These are phyloP conservation scores for Mycena chlorophos DNA, from an alignment of 768 basidiomycete species.

Conservation along the genomic window DNA sequence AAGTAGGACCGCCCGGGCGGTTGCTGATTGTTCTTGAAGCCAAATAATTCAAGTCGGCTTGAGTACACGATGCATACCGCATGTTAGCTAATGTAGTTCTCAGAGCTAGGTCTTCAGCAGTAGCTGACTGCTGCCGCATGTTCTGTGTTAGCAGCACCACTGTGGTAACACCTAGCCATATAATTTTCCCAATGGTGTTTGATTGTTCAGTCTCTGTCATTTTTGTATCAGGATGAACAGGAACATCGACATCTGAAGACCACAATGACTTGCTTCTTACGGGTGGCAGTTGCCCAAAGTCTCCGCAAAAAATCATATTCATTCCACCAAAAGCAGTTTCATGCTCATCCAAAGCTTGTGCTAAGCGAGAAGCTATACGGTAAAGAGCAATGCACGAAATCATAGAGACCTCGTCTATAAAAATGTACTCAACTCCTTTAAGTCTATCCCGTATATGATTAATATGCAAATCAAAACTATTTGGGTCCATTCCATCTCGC, in stretches of 20 bases:
- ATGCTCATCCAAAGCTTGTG: slow-evolving; percentile 17
- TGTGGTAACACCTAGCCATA: slow-evolving; percentile 34
- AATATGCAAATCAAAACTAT: neutral
- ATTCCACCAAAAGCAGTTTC: slow-evolving; percentile 35
- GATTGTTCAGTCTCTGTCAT: neutral
- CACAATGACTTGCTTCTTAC: slow-evolving; percentile 5
- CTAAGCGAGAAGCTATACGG: slow-evolving; percentile 29
- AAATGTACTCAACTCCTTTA: slow-evolving; percentile 33
- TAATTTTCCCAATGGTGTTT: neutral
- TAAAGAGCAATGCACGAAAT: slow-evolving; percentile 35
- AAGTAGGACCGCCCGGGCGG: slow-evolving; percentile 1
- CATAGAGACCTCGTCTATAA: slow-evolving; percentile 41
- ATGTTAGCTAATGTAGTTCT: slow-evolving; percentile 31
- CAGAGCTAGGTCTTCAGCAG: slow-evolving; percentile 28
- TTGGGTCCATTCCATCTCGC: slow-evolving; percentile 1
- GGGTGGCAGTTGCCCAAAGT: slow-evolving; percentile 30
- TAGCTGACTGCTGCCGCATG: slow-evolving; percentile 33
- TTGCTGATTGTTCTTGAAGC: slow-evolving; percentile 20
- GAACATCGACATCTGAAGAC: neutral
- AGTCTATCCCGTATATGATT: slow-evolving; percentile 1
- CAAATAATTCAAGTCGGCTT: slow-evolving; percentile 33
- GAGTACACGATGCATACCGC: slow-evolving; percentile 35
- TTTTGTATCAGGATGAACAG: neutral
- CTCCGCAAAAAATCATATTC: slow-evolving; percentile 40
- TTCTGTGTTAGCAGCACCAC: slow-evolving; percentile 38